A percentile compares a stretch with the other conserved stretches of the same genome.
Conservation (phyloP, 805 yeast species). For the Candida ipomoeae region DNA sequence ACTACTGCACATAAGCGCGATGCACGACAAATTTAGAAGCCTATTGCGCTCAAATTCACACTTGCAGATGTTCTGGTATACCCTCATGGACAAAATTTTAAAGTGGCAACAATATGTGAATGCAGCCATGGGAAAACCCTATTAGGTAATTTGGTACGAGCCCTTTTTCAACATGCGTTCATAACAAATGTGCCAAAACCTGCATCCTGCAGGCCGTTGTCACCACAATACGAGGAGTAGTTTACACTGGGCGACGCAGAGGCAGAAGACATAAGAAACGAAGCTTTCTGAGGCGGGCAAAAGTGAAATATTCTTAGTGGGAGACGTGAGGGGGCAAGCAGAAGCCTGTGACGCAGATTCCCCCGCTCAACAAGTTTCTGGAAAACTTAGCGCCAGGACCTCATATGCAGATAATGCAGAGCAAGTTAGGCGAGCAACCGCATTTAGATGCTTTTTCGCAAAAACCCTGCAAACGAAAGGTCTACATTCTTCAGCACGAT, state of each 20-base stretch:
- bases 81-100: not conserved
- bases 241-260: not conserved
- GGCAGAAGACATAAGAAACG: not conserved
- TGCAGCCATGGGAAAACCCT: not conserved
- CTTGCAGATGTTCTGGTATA: not conserved
- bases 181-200: not conserved
- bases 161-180: not conserved
- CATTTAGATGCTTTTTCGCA: not conserved
- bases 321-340: not conserved
- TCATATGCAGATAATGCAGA: not conserved
- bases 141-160: not conserved
- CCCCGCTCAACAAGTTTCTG: not conserved
- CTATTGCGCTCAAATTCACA: not conserved
- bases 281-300: not conserved
- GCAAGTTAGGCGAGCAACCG: not conserved
- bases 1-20: not conserved
- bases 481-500: not conserved
- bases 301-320: not conserved
- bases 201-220: not conserved
- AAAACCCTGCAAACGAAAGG: no score
- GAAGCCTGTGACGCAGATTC: not conserved
- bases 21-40: not conserved
- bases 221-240: not conserved
- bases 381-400: not conserved
- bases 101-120: not conserved